Percentiles rank a stretch among this genome's conserved stretches.
Conservation (phyloP, 1,139 yeast species). For the Lizanozyma gosingica region DNA sequence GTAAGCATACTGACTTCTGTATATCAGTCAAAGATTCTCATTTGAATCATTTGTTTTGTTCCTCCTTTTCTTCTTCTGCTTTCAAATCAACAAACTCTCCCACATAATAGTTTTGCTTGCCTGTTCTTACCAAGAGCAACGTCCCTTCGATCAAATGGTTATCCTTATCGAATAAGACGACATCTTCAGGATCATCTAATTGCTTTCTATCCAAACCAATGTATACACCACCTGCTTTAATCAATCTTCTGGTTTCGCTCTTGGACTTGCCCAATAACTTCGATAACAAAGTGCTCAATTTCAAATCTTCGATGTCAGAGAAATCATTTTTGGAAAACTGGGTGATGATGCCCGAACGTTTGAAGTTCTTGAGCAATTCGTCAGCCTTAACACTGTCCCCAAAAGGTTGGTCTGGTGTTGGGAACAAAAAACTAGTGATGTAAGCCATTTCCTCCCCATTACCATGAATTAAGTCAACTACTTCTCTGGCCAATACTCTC, state of each 20-base stretch:
- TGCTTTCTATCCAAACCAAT: constrained; percentile 57
- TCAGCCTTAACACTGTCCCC: constrained; percentile 40
- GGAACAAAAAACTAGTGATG: constrained; percentile 59
- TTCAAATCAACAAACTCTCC: constrained; percentile 36
- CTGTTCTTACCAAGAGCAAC: constrained; percentile 60
- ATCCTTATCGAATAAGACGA: constrained; percentile 35
- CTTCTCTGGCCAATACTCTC: constrained; percentile 68
- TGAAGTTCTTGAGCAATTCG: constrained; percentile 50
- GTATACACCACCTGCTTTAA: constrained; percentile 67
- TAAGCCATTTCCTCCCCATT: constrained; percentile 58
- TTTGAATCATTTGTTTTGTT: no score
- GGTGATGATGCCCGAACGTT: constrained; percentile 50
- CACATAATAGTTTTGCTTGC: constrained; percentile 60
- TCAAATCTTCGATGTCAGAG: constrained; percentile 23
- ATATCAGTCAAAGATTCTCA: no score
- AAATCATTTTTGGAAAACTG: constrained; percentile 27
- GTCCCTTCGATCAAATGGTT: constrained; percentile 48
- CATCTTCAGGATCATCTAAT: constrained; percentile 40
- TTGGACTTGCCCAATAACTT: constrained; percentile 30
- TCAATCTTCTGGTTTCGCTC: constrained; percentile 52
- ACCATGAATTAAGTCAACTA: constrained; percentile 80
- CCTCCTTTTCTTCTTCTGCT: no score
- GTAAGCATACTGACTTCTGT: no score
- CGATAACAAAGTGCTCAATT: constrained; percentile 33
- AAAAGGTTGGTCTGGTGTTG: constrained; percentile 44